Percentiles rank a stretch among this genome's conserved stretches.
Conservation (phyloP, 192 early-diverging fungal genomes). For the Cladochytrium replicatum region DNA sequence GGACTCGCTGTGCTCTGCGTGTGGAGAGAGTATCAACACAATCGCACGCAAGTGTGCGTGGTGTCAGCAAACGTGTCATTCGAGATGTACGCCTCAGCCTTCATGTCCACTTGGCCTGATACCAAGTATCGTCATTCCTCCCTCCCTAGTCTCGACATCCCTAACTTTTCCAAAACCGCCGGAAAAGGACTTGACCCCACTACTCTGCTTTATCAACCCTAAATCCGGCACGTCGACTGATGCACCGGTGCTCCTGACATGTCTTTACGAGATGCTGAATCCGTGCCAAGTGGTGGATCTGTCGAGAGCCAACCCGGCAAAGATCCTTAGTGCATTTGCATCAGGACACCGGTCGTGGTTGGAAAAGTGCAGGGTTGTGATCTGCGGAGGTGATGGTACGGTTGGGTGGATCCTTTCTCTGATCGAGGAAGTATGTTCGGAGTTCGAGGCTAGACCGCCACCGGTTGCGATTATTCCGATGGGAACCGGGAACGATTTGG, state of each 20-base stretch:
- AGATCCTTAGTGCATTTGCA: slow-evolving; percentile 14
- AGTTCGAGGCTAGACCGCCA: slow-evolving; percentile 12
- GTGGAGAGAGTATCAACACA: too few species aligned
- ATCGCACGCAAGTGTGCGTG: too few species aligned
- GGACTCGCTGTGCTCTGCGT: too few species aligned
- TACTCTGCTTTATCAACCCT: slow-evolving; percentile 33
- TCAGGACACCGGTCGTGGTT: too few species aligned
- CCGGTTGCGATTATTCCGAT: slow-evolving; percentile 32
- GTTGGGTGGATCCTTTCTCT: slow-evolving; percentile 27
- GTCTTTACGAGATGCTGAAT: slow-evolving; percentile 24
- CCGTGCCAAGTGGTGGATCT: slow-evolving; percentile 24
- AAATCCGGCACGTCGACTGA: slow-evolving; percentile 26
- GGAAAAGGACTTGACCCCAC: too few species aligned
- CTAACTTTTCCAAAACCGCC: too few species aligned
- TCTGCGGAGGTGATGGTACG: slow-evolving; percentile 38
- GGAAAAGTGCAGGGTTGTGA: slow-evolving; percentile 19
- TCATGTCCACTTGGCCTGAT: too few species aligned
- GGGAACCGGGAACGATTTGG: slow-evolving; percentile 44
- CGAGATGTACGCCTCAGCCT: too few species aligned
- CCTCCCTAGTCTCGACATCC: too few species aligned
- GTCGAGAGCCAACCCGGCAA: slow-evolving; percentile 19
- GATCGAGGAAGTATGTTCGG: slow-evolving; percentile 20
- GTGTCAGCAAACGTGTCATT: too few species aligned
- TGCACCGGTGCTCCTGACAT: slow-evolving; percentile 19
- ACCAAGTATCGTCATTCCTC: too few species aligned